Evolutionary conservation across 352 stramenopile genomes (phyloP).

Genomic region (Achlya hypogyna): DNA sequence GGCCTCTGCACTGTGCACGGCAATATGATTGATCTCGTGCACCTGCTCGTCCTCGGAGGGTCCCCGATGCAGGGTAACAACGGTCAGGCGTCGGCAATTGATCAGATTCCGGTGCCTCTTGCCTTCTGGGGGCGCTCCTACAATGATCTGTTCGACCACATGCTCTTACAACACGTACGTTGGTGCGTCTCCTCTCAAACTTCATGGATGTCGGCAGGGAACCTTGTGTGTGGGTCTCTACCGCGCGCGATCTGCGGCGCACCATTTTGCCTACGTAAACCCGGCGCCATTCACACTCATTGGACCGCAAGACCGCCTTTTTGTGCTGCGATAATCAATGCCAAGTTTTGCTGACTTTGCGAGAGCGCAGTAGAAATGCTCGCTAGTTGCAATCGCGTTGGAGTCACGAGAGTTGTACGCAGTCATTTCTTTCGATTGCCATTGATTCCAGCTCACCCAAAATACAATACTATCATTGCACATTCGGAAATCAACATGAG

Average conservation of each 20-base stretch:
- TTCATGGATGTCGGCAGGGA: neutral
- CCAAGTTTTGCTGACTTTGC: too few species aligned
- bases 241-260: neutral
- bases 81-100: constrained; percentile 31
- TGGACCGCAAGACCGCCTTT: neutral
- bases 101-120: constrained; percentile 44
- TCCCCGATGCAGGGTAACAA: constrained; percentile 27
- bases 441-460: too few species aligned
- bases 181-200: neutral
- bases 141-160: constrained; percentile 38
- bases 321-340: neutral
- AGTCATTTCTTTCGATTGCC: too few species aligned
- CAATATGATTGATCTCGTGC: constrained; percentile 57
- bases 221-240: neutral
- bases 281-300: neutral
- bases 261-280: neutral
- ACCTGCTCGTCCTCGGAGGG: constrained; percentile 49
- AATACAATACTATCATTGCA: too few species aligned
- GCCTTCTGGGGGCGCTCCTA: constrained; percentile 54
- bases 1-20: constrained; percentile 47
- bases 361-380: too few species aligned
- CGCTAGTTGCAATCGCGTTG: too few species aligned
- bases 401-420: too few species aligned
- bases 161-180: constrained; percentile 35
- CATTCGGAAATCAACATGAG: too few species aligned